These are phyloP conservation scores for Fusarium sp. DNA, from an alignment of 2,329 filamentous ascomycete species.

Conservation along the genomic window DNA sequence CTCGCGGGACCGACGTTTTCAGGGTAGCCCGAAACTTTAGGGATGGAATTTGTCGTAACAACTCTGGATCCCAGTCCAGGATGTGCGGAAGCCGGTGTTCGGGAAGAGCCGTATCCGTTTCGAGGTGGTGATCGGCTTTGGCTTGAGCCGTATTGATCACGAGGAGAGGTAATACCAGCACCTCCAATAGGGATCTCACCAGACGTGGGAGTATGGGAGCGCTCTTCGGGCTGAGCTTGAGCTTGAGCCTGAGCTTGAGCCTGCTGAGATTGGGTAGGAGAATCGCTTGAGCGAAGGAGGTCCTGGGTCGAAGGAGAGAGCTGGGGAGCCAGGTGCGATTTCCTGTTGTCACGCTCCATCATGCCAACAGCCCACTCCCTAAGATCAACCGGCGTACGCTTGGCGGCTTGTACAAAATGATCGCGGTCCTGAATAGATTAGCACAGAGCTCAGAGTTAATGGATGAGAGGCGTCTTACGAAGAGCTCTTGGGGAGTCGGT, in stretches of 20 bases:
- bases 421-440: conserved; percentile 78
- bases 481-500: conserved; percentile 92
- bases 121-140: conserved; percentile 64
- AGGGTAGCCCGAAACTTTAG: conserved; percentile 56
- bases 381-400: conserved; percentile 93
- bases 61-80: conserved; percentile 65
- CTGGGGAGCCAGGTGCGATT: conserved; percentile 88
- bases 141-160: conserved; percentile 59
- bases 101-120: conserved; percentile 59
- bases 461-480: conserved; percentile 67
- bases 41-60: conserved; percentile 64
- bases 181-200: conserved; percentile 77
- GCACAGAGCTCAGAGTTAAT: neutral
- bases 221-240: conserved; percentile 54
- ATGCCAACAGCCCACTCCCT: conserved; percentile 92
- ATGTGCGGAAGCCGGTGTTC: conserved; percentile 56
- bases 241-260: conserved; percentile 53
- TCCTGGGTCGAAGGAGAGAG: conserved; percentile 82
- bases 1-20: conserved; percentile 56
- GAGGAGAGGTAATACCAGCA: conserved; percentile 64
- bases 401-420: conserved; percentile 94
- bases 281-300: conserved; percentile 73
- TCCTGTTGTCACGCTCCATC: conserved; percentile 95
- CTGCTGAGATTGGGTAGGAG: conserved; percentile 60
- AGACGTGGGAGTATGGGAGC: conserved; percentile 72